Evolutionary conservation across 1,284 basidiomycete genomes (phyloP).

Genomic region (Ustilago sp.): DNA sequence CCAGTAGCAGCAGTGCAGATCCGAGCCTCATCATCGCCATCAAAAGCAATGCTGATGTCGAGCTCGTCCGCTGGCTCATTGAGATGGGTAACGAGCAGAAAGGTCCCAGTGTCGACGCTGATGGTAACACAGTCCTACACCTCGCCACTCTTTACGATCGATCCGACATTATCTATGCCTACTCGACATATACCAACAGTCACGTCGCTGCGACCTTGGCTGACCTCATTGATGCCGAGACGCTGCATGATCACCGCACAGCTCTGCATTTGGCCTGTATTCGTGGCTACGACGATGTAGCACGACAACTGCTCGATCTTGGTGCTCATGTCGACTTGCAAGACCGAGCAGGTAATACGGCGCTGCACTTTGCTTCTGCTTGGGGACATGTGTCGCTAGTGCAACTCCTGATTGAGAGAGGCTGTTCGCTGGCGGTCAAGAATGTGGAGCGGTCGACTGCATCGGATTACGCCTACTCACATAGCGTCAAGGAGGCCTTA

Average conservation of each 20-base stretch:
- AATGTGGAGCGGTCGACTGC: slow-evolving; percentile 93
- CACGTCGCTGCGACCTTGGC: slow-evolving; percentile 31
- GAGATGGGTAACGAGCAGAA: slow-evolving; percentile 60
- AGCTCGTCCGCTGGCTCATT: slow-evolving; percentile 62
- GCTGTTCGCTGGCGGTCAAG: slow-evolving; percentile 81
- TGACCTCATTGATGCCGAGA: slow-evolving; percentile 39
- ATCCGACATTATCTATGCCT: slow-evolving; percentile 50
- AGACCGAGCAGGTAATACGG: slow-evolving; percentile 90
- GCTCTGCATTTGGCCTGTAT: slow-evolving; percentile 87
- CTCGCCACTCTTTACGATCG: slow-evolving; percentile 55
- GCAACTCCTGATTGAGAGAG: slow-evolving; percentile 86
- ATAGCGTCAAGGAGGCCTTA: slow-evolving; percentile 50
- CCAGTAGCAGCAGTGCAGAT: slow-evolving; percentile 10
- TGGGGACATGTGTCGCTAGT: slow-evolving; percentile 75
- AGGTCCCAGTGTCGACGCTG: slow-evolving; percentile 34
- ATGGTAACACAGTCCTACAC: slow-evolving; percentile 50
- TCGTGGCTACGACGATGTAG: slow-evolving; percentile 88
- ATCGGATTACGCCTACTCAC: slow-evolving; percentile 84
- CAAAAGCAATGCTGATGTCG: slow-evolving; percentile 50
- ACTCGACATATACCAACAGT: slow-evolving; percentile 35
- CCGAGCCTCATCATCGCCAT: slow-evolving; percentile 55
- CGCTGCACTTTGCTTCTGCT: slow-evolving; percentile 78
- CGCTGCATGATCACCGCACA: slow-evolving; percentile 75
- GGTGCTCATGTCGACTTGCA: slow-evolving; percentile 87
- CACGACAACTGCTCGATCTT: slow-evolving; percentile 87